Percentiles rank a stretch among this genome's conserved stretches.
These are phyloP conservation scores for Ophiostoma ips DNA, from an alignment of 2,329 filamentous ascomycete genomes.

Conservation along the genomic window DNA sequence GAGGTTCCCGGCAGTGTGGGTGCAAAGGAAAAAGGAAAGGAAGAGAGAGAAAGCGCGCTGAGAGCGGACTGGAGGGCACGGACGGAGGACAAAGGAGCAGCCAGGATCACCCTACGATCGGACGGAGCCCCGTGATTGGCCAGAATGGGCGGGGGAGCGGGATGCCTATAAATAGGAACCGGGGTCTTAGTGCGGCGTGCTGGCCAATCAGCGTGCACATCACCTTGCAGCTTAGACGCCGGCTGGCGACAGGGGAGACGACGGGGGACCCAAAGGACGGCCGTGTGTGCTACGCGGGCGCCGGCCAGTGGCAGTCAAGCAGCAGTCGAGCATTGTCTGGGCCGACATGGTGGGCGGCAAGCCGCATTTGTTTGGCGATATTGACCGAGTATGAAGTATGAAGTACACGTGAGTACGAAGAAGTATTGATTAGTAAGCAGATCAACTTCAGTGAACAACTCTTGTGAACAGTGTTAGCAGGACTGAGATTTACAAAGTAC, in stretches of 20 bases:
- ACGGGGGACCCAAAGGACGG: not conserved
- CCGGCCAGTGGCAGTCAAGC: not conserved
- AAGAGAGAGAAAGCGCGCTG: not conserved
- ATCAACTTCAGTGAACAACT: no score
- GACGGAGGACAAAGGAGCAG: no score
- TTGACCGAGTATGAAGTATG: no score
- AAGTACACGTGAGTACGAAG: no score
- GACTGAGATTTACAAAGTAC: no score
- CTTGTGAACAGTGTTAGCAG: no score
- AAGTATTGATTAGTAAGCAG: no score
- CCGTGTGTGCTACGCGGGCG: not conserved
- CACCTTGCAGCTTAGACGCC: slow-evolving; percentile 12
- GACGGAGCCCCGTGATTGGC: not conserved
- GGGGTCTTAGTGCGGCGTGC: not conserved
- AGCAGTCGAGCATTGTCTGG: not conserved
- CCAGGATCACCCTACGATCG: no score
- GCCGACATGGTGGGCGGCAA: not conserved
- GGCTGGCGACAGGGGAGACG: not conserved
- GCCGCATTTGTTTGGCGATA: no score
- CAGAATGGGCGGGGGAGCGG: not conserved
- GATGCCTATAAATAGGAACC: slow-evolving; percentile 9
- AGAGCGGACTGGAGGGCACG: not conserved
- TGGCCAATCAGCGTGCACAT: slow-evolving; percentile 11
- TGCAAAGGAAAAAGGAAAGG: not conserved
- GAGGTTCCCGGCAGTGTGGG: no score